A percentile compares a stretch with the other conserved stretches of the same genome.
These are phyloP conservation scores for Miscanthus lutarioriparius DNA, from an alignment of 176 grass and related monocot genomes.

Conservation along the genomic window DNA sequence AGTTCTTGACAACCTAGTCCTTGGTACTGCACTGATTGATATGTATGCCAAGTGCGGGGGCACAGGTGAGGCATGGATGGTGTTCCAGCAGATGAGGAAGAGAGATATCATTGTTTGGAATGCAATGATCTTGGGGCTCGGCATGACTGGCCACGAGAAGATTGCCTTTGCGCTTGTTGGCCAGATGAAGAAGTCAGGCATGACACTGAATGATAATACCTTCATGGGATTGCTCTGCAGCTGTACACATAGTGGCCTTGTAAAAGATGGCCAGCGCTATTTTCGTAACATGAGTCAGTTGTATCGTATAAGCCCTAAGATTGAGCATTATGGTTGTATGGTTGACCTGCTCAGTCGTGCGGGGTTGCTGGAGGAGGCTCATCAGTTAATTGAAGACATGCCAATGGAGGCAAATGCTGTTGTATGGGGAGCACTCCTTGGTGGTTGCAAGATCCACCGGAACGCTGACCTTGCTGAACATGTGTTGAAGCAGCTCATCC, in stretches of 20 bases:
- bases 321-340: slow-evolving; percentile 74
- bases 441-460: slow-evolving; percentile 65
- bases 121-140: slow-evolving; percentile 60
- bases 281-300: slow-evolving; percentile 50
- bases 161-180: slow-evolving; percentile 49
- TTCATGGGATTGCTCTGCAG: slow-evolving; percentile 69
- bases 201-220: slow-evolving; percentile 54
- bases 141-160: slow-evolving; percentile 59
- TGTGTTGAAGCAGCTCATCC: slow-evolving; percentile 61
- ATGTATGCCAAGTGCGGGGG: slow-evolving; percentile 74
- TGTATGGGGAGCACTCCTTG: slow-evolving; percentile 63
- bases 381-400: slow-evolving; percentile 55
- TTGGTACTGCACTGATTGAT: slow-evolving; percentile 66
- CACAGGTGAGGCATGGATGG: slow-evolving; percentile 41
- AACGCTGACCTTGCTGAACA: slow-evolving; percentile 45
- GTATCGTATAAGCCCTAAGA: slow-evolving; percentile 47
- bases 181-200: slow-evolving; percentile 50
- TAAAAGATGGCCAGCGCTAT: slow-evolving; percentile 54
- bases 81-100: slow-evolving; percentile 57
- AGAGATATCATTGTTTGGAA: slow-evolving; percentile 69
- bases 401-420: slow-evolving; percentile 66
- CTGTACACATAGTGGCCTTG: slow-evolving; percentile 62
- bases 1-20: slow-evolving; percentile 55
- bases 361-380: slow-evolving; percentile 59
- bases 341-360: slow-evolving; percentile 69